Evolutionary conservation across 768 basidiomycete genomes (phyloP).

Genomic region (Termitomyces sp.): DNA sequence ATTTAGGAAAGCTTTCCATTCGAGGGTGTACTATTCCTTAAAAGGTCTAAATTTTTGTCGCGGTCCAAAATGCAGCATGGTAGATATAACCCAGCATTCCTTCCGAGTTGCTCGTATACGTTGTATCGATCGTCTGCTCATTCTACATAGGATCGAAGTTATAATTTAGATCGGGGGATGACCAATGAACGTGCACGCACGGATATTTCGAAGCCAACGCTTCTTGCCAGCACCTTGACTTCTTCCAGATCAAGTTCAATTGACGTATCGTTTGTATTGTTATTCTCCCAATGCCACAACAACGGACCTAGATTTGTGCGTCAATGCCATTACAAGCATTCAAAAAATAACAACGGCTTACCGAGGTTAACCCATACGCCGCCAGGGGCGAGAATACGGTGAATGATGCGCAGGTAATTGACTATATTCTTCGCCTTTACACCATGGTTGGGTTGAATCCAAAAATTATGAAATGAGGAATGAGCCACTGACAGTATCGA

Average conservation of each 20-base stretch:
- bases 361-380: constrained; percentile 93
- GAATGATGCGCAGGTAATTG: constrained; percentile 85
- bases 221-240: constrained; percentile 67
- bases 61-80: constrained; percentile 82
- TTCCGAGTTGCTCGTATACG: constrained; percentile 79
- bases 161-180: not conserved
- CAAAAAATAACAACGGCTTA: constrained; percentile 22
- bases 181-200: constrained; percentile 36
- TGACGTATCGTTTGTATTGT: constrained; percentile 71
- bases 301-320: constrained; percentile 58
- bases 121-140: constrained; percentile 75
- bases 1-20: not conserved
- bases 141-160: constrained; percentile 42
- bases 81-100: constrained; percentile 87
- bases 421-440: constrained; percentile 85
- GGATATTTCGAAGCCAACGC: constrained; percentile 78
- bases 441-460: not conserved
- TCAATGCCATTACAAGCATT: not conserved
- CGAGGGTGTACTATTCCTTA: not conserved
- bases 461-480: not conserved
- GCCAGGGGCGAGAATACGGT: constrained; percentile 75
- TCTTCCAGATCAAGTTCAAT: constrained; percentile 91
- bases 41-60: constrained; percentile 31
- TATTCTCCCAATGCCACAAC: constrained; percentile 98
- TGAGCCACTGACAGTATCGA: constrained; percentile 73